Evolutionary conservation across 768 basidiomycete species (phyloP).

Genomic region (Leccinum rimulosum): DNA sequence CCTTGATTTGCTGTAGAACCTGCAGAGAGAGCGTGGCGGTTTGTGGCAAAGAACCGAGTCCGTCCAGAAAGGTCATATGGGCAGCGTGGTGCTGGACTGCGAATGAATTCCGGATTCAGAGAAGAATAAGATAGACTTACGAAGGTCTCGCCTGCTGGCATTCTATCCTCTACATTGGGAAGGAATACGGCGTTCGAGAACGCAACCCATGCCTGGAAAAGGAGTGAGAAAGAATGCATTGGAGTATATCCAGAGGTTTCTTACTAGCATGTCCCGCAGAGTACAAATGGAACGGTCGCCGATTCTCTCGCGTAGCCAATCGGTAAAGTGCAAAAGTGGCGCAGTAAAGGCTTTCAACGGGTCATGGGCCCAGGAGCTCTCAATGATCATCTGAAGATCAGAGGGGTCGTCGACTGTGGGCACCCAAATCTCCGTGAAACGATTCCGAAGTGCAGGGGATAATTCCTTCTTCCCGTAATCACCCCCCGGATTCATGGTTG

Average conservation of each 20-base stretch:
- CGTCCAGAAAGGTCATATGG: slow-evolving; percentile 89
- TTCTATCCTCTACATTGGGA: slow-evolving; percentile 26
- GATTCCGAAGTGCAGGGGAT: slow-evolving; percentile 92
- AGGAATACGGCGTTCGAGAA: slow-evolving; percentile 70
- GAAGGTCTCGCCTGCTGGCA: slow-evolving; percentile 56
- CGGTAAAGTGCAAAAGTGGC: slow-evolving; percentile 69
- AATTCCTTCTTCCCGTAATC: slow-evolving; percentile 99
- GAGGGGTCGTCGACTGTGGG: slow-evolving; percentile 69
- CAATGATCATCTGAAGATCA: slow-evolving; percentile 79
- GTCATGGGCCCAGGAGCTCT: slow-evolving; percentile 61
- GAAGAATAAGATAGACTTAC: slow-evolving; percentile 42
- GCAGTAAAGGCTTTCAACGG: slow-evolving; percentile 54
- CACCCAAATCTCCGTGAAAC: slow-evolving; percentile 99
- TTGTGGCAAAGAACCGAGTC: slow-evolving; percentile 77
- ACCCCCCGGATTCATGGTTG: slow-evolving; percentile 99
- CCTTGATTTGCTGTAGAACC: slow-evolving; percentile 59
- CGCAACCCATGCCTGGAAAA: slow-evolving; percentile 79
- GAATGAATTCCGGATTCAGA: slow-evolving; percentile 12
- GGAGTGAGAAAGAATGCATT: slow-evolving; percentile 2
- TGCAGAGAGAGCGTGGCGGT: slow-evolving; percentile 59
- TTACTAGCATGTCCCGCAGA: slow-evolving; percentile 85
- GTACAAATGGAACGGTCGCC: slow-evolving; percentile 67
- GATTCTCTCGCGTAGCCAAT: slow-evolving; percentile 69
- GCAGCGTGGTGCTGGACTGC: slow-evolving; percentile 80
- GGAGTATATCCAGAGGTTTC: slow-evolving; percentile 19